These are phyloP conservation scores for Suillus subaureus DNA, from an alignment of 768 basidiomycete species.

Conservation along the genomic window DNA sequence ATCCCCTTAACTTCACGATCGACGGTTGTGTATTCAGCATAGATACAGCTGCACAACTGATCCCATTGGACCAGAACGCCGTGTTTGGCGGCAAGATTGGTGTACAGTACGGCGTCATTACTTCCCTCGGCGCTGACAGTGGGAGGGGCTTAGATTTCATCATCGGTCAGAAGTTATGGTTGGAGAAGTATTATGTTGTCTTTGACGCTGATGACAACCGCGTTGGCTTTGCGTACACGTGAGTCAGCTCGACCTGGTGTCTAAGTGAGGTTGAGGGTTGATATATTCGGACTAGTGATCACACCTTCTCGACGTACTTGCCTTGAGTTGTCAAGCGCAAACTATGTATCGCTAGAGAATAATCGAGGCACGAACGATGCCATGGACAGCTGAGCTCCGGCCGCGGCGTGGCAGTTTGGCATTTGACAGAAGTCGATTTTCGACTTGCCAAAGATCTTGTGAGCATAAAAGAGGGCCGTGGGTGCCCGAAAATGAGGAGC, in stretches of 20 bases:
- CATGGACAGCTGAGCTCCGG: neutral
- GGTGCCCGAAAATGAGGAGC: too few species aligned
- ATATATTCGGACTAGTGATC: neutral
- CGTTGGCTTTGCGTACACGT: conserved; percentile 8
- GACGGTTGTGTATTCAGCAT: conserved; percentile 12
- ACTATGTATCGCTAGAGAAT: neutral
- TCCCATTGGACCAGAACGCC: conserved; percentile 20
- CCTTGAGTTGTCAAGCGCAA: neutral
- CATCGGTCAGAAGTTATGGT: conserved; percentile 22
- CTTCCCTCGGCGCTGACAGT: conserved; percentile 6
- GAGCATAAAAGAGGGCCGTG: too few species aligned
- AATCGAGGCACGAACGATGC: neutral
- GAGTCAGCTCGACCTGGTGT: neutral
- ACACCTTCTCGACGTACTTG: neutral
- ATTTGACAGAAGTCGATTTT: too few species aligned
- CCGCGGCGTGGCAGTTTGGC: too few species aligned
- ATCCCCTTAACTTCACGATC: conserved; percentile 19
- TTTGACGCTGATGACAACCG: neutral
- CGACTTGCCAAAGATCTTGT: too few species aligned
- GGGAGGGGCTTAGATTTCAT: conserved; percentile 17
- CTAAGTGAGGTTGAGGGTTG: neutral
- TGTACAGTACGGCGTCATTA: conserved; percentile 17
- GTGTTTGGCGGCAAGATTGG: conserved; percentile 15
- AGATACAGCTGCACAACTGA: conserved; percentile 23
- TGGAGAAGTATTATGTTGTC: conserved; percentile 21